These are phyloP conservation scores for Datisca glomerata DNA, from an alignment of 306 rosid species.

Conservation along the genomic window DNA sequence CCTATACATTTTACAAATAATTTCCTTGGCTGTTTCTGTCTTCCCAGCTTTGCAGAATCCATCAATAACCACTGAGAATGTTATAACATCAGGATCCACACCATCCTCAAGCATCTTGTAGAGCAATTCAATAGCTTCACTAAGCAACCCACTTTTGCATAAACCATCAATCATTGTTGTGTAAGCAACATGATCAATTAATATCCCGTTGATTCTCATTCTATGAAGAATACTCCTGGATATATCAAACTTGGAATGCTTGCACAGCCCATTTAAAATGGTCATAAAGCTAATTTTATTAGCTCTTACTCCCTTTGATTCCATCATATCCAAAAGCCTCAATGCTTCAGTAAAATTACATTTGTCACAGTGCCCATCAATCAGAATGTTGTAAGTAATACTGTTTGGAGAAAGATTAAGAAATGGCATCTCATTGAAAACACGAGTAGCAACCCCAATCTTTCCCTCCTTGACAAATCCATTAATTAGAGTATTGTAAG, in stretches of 20 bases:
- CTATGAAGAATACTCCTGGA: conserved; percentile 36
- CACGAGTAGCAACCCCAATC: conserved; percentile 44
- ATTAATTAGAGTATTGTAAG: conserved; percentile 54
- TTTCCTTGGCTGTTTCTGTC: conserved; percentile 48
- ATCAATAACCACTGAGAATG: conserved; percentile 66
- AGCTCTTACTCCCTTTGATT: conserved; percentile 36
- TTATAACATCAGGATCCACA: conserved; percentile 38
- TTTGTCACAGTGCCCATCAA: conserved; percentile 37
- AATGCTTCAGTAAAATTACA: conserved; percentile 40
- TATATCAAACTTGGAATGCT: conserved; percentile 39
- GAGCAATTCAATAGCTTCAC: conserved; percentile 45
- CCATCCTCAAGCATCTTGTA: conserved; percentile 33
- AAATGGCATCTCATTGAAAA: conserved; percentile 47
- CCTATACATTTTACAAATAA: conserved; percentile 50
- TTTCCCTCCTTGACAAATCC: conserved; percentile 80
- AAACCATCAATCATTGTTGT: conserved; percentile 57
- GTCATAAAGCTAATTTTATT: conserved; percentile 48
- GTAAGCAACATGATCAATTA: conserved; percentile 27
- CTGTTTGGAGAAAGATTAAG: conserved; percentile 39
- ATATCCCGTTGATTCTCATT: conserved; percentile 34
- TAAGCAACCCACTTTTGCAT: conserved; percentile 50
- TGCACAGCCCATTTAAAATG: conserved; percentile 48
- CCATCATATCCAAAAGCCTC: conserved; percentile 52
- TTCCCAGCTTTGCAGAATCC: conserved; percentile 51
- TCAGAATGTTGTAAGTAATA: conserved; percentile 48